These are phyloP conservation scores for Avena sativa DNA, from an alignment of 176 grass and related monocot species.

Conservation along the genomic window DNA sequence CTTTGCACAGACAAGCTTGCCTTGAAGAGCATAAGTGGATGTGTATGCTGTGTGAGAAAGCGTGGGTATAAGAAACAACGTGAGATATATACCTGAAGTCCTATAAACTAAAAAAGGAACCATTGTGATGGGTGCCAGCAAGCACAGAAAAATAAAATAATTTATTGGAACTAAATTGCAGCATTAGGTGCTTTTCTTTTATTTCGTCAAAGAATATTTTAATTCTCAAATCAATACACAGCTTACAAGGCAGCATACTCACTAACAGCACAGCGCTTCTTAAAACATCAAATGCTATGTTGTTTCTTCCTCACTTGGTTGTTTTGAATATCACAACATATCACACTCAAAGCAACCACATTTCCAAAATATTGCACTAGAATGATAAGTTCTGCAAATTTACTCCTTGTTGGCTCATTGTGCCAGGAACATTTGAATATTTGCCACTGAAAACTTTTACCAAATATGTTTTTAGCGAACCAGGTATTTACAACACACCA, in stretches of 20 bases:
- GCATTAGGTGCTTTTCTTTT: neutral
- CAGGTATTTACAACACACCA: neutral
- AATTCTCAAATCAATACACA: slow-evolving; percentile 16
- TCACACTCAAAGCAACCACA: slow-evolving; percentile 6
- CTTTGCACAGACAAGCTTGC: neutral
- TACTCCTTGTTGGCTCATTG: neutral
- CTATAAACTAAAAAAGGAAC: neutral
- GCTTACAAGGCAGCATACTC: slow-evolving; percentile 7
- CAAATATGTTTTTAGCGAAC: slow-evolving; percentile 29
- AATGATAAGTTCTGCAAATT: neutral
- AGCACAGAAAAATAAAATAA: too few species aligned
- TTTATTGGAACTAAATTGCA: neutral
- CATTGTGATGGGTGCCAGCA: too few species aligned
- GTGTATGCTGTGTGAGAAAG: neutral
- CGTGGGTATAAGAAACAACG: neutral
- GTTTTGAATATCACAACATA: slow-evolving; percentile 14
- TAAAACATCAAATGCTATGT: neutral
- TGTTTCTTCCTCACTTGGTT: slow-evolving; percentile 5
- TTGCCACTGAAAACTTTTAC: slow-evolving; percentile 17
- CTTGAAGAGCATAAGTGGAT: slow-evolving; percentile 8
- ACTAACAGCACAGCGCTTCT: slow-evolving; percentile 9
- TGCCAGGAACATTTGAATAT: neutral
- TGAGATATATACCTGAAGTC: neutral
- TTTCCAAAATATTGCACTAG: slow-evolving; percentile 11
- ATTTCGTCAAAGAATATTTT: slow-evolving; percentile 10